Evolutionary conservation across 495 filamentous ascomycete species (phyloP).

Genomic region (Beverwykella pulmonaria): DNA sequence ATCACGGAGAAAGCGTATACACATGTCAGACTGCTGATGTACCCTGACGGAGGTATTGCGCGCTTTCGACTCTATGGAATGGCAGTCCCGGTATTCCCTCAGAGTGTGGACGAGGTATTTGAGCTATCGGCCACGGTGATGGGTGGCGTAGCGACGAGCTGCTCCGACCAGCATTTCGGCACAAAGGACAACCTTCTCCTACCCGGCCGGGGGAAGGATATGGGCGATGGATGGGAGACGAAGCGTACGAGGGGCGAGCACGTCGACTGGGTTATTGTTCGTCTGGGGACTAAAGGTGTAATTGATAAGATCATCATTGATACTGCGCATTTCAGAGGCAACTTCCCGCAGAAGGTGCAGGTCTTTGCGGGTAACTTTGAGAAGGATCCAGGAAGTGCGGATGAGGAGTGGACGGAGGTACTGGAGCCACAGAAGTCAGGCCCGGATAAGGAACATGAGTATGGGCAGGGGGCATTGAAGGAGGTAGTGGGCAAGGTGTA

Average conservation of each 20-base stretch:
- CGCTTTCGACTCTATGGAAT: constrained; percentile 80
- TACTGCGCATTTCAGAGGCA: constrained; percentile 87
- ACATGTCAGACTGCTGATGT: constrained; percentile 86
- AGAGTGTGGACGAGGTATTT: constrained; percentile 63
- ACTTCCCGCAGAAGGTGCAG: constrained; percentile 78
- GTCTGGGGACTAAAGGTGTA: constrained; percentile 70
- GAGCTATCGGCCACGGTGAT: constrained; percentile 83
- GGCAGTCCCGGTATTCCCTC: constrained; percentile 71
- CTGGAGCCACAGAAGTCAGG: constrained; percentile 67
- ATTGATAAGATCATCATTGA: constrained; percentile 78
- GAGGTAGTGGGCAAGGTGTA: constrained; percentile 58
- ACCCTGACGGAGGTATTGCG: constrained; percentile 92
- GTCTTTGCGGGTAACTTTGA: constrained; percentile 66
- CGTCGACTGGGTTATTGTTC: constrained; percentile 82
- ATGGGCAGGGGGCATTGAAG: constrained; percentile 49
- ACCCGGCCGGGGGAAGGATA: constrained; percentile 83
- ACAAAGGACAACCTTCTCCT: constrained; percentile 80
- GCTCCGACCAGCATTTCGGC: constrained; percentile 86
- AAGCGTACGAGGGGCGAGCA: constrained; percentile 76
- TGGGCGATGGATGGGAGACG: constrained; percentile 97
- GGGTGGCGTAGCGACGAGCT: constrained; percentile 73
- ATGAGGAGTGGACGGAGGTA: constrained; percentile 70
- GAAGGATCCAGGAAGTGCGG: constrained; percentile 59
- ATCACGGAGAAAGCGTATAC: constrained; percentile 70
- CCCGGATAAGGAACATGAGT: constrained; percentile 83